phyloP scores from a whole-genome alignment of 768 basidiomycete species.

The Mycena epipterygia region DNA sequence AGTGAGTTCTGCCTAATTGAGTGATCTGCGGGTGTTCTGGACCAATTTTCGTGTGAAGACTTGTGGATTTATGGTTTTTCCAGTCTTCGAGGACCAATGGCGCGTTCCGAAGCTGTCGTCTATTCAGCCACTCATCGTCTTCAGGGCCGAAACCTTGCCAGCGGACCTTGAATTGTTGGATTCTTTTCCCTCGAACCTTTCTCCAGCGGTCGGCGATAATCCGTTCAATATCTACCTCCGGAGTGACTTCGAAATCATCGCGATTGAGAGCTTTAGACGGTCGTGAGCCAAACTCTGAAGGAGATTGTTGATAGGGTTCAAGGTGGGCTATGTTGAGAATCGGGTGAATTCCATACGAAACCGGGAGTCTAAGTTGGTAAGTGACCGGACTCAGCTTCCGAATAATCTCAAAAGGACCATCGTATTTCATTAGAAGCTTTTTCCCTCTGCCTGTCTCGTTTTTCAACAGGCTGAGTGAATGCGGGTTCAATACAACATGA shows the following conservation, averaged over 20 bases:
- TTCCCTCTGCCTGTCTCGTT: conserved; percentile 36
- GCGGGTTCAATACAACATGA: conserved; percentile 36
- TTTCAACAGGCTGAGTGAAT: conserved; percentile 32
- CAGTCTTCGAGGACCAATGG: not conserved
- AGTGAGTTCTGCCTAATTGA: not conserved
- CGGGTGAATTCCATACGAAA: conserved; percentile 35
- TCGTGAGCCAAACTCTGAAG: conserved; percentile 22
- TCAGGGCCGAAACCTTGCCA: not conserved
- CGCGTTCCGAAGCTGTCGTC: not conserved
- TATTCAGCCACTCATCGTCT: conserved; percentile 7
- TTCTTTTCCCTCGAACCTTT: not conserved
- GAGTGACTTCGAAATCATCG: not conserved
- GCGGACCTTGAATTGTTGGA: conserved; percentile 14
- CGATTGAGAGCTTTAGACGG: not conserved
- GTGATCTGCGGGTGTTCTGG: too few species aligned
- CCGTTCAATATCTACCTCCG: conserved; percentile 34
- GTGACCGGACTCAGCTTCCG: conserved; percentile 36
- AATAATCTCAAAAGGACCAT: conserved; percentile 41
- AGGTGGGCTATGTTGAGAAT: conserved; percentile 41
- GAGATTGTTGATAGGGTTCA: conserved; percentile 30
- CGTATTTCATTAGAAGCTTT: conserved; percentile 34
- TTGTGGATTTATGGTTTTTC: not conserved
- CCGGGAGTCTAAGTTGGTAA: conserved; percentile 33
- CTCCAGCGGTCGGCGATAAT: conserved; percentile 38
- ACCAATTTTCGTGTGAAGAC: too few species aligned